phyloP scores from a whole-genome alignment of 2,329 filamentous ascomycete species.

The Diaporthe ilicicola region DNA sequence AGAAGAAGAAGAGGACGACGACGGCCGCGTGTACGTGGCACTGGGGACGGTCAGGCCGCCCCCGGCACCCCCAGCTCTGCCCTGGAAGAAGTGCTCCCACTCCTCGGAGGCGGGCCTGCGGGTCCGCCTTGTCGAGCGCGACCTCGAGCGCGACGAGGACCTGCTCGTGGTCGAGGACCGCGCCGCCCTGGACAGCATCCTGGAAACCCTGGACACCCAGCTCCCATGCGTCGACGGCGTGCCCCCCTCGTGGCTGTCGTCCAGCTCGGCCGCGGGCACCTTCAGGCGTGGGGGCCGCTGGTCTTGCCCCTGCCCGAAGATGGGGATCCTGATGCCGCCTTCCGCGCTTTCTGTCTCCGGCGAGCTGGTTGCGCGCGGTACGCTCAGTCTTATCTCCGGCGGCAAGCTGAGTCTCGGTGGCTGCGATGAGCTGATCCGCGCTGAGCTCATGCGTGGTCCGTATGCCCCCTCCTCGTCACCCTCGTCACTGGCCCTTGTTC shows the following conservation, averaged over 20 bases:
- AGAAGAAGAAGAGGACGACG: neutral
- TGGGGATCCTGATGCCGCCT: slow-evolving; percentile 13
- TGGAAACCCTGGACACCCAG: slow-evolving; percentile 23
- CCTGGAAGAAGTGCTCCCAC: slow-evolving; percentile 24
- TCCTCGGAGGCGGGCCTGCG: slow-evolving; percentile 15
- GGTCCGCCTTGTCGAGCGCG: neutral
- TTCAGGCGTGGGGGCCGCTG: neutral
- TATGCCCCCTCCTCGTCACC: neutral
- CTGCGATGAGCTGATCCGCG: neutral
- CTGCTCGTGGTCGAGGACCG: slow-evolving; percentile 19
- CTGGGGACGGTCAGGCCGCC: neutral
- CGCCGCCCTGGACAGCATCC: slow-evolving; percentile 17
- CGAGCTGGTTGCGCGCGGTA: neutral
- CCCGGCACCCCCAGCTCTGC: neutral
- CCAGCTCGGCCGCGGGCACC: slow-evolving; percentile 12
- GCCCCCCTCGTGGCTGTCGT: neutral
- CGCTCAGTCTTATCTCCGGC: neutral
- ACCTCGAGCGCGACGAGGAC: slow-evolving; percentile 25
- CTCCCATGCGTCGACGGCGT: slow-evolving; percentile 18
- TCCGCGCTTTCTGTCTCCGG: neutral
- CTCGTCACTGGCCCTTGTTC: neutral
- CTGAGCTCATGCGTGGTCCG: neutral
- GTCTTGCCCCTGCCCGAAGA: neutral
- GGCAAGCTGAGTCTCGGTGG: neutral
- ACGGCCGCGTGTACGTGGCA: slow-evolving; percentile 2